Base-by-base conservation (phyloP, 306 rosid species). In the Lathyrus tuberosus region DNA sequence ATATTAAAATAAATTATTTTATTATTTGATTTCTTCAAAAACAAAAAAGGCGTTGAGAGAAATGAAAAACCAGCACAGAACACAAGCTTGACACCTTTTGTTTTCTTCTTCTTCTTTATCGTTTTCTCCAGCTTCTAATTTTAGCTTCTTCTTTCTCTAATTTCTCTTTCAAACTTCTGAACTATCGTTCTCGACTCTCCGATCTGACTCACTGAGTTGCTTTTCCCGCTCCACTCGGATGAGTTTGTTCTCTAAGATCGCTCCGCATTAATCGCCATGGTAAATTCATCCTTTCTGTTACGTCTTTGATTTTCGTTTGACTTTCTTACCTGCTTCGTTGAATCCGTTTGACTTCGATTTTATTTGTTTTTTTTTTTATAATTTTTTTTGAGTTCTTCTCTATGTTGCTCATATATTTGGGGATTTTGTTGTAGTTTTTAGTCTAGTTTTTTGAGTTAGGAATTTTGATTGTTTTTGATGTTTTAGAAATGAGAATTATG, bases 211-310 rank as follows among this genome's bases (percentile, higher is more conserved):
- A 65, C 84, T 37, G 87, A 83, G 88, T 83, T 73, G 48, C 35
- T 33, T 72, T 71, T 79, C 3, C 15, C 76, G 20, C 30, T 65
- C 60, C 66, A 72, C 82, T 90, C 84, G 97, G 97, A 95, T 95
- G 99, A 89, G 90, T 78, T 91, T 85, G 86, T 69, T 49, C 77
- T 24, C 3, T 79, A 79, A 71, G 88, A 86, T 89, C 92, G 81
- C 84, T 17, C 78, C 71, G 82, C 76, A 75, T 71, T 82, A 82
- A 84, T 87, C 89, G 82, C 83, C 88, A 95, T 95, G 99, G 99
- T 95, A 91, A 84, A 48, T 61, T 60, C 14, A 5, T 52, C 67
- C 26, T 58, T 11, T 49, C 6, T 63, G 5, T 63, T 18, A 6
- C 61, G 62, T 52, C 15, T 35, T 68, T 73, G 69, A 70, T 53